These are phyloP conservation scores for Aspergillus indologenus DNA, from an alignment of 495 filamentous ascomycete species.

Conservation along the genomic window DNA sequence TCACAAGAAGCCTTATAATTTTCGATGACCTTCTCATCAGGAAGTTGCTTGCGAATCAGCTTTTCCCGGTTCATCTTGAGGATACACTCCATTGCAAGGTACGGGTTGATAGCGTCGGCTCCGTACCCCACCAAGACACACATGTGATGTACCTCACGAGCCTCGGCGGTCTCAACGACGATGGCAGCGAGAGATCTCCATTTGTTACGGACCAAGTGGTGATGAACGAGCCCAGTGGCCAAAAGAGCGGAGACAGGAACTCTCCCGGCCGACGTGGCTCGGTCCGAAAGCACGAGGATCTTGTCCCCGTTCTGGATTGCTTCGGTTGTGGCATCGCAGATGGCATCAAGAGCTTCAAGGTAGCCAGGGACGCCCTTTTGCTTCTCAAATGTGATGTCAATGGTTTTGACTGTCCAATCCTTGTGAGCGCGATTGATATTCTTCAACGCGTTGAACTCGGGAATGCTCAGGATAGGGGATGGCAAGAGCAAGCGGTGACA, in stretches of 20 bases:
- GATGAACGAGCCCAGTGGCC: slow-evolving; percentile 92
- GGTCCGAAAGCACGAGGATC: slow-evolving; percentile 88
- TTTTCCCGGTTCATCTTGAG: slow-evolving; percentile 97
- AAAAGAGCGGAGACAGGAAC: slow-evolving; percentile 86
- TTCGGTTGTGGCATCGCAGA: slow-evolving; percentile 82
- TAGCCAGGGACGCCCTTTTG: slow-evolving; percentile 81
- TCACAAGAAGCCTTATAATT: slow-evolving; percentile 99
- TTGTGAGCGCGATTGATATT: slow-evolving; percentile 72
- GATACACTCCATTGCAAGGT: slow-evolving; percentile 96
- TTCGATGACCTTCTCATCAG: slow-evolving; percentile 79
- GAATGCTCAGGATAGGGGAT: slow-evolving; percentile 86
- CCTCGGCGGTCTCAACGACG: slow-evolving; percentile 91
- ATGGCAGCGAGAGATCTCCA: slow-evolving; percentile 89
- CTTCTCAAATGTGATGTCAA: slow-evolving; percentile 96
- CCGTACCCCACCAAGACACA: slow-evolving; percentile 96
- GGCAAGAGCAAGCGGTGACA: slow-evolving; percentile 84
- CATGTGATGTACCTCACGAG: slow-evolving; percentile 98
- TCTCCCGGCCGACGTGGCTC: slow-evolving; percentile 77
- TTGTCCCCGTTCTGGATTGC: slow-evolving; percentile 83
- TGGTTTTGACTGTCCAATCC: slow-evolving; percentile 87
- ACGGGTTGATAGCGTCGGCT: slow-evolving; percentile 94
- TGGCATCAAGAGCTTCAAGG: slow-evolving; percentile 81
- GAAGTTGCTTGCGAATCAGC: slow-evolving; percentile 84
- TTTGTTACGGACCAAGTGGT: slow-evolving; percentile 95
- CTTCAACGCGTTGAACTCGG: slow-evolving; percentile 86